Evolutionary conservation across 106 monocot species (phyloP), one percentile per base, ranked within the genome.

Genomic region (Chionographis japonica): DNA sequence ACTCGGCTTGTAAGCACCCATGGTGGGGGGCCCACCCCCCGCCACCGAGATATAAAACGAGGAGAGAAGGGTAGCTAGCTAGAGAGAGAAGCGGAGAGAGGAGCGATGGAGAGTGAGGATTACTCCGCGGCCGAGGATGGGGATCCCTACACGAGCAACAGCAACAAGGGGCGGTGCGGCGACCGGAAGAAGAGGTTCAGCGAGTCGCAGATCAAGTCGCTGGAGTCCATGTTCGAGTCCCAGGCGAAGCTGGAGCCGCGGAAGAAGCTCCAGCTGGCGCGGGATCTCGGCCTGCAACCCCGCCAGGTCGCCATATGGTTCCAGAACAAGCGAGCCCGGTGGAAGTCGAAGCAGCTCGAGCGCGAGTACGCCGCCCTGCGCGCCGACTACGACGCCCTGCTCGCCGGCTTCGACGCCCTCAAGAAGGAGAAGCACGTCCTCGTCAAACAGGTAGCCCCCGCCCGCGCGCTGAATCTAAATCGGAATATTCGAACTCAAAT

Each of bases 261-360:
- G 38, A 75, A 84, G 81, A 88, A 88, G 78, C 60, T 73, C 40
- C 83, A 88, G 77, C 78, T 88, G 10, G 84, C 88, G 2, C 58
- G 56, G 52, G 89, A 90, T 58, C 82, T 90, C 15, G 89, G 85
- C 12, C 65, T 90, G 68, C 85, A 90, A 65, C 85, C 89, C 2
- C 62, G 89, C 4, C 89, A 90, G 68, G 89, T 90, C n/a, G 85
- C 89, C 16, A 83, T 90, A 15, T 90, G 89, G 89, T 90, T 90
- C 68, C 89, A 90, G 80, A 90, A 90, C 85, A 85, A 86, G 72
- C 60, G 89, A 19, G 89, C 89, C 1, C 76, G 89, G 11, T 86
- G 85, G 85, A 85, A 86, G 68, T 83, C 89, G 11, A 90, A 90
- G 89, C 79, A 85, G 75, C 89, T 85, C 36, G 89, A 90, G 75